Conservation (phyloP, 306 rosid species). For the Vigna mungo region DNA sequence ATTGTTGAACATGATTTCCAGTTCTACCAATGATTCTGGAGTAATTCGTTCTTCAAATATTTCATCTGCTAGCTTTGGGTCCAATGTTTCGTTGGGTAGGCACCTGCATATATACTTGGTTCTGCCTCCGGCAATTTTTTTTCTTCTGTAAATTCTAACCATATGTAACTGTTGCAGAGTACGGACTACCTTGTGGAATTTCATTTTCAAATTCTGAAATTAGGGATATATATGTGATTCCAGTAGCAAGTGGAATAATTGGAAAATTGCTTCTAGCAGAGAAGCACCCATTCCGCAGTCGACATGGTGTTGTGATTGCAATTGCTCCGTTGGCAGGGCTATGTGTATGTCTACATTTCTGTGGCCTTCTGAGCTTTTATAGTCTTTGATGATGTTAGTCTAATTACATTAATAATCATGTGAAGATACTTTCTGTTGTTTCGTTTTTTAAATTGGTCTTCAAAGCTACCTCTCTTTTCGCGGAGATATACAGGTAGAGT, state of each 20-base stretch:
- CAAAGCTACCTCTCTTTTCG: too few relatives aligned
- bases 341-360: constrained; percentile 59
- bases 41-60: constrained; percentile 54
- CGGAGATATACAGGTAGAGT: too few relatives aligned
- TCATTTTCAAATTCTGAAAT: constrained; percentile 83
- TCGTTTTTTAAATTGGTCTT: background rate
- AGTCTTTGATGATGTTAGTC: constrained; percentile 23
- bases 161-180: constrained; percentile 52
- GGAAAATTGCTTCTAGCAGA: constrained; percentile 80
- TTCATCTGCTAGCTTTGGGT: constrained; percentile 81
- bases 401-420: constrained; percentile 1
- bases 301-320: constrained; percentile 83
- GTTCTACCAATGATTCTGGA: constrained; percentile 53
- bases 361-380: constrained; percentile 19
- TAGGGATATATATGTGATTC: constrained; percentile 73
- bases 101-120: constrained; percentile 33
- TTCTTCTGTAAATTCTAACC: constrained; percentile 26
- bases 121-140: constrained; percentile 36
- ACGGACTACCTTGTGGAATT: constrained; percentile 76
- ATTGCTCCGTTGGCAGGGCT: constrained; percentile 85
- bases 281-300: constrained; percentile 87
- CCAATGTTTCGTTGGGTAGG: constrained; percentile 84
- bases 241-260: constrained; percentile 55
- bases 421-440: constrained; percentile 13
- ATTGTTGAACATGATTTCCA: constrained; percentile 42